Base-by-base conservation (phyloP, 306 rosid genomes). In the Gastrolobium bilobum region DNA sequence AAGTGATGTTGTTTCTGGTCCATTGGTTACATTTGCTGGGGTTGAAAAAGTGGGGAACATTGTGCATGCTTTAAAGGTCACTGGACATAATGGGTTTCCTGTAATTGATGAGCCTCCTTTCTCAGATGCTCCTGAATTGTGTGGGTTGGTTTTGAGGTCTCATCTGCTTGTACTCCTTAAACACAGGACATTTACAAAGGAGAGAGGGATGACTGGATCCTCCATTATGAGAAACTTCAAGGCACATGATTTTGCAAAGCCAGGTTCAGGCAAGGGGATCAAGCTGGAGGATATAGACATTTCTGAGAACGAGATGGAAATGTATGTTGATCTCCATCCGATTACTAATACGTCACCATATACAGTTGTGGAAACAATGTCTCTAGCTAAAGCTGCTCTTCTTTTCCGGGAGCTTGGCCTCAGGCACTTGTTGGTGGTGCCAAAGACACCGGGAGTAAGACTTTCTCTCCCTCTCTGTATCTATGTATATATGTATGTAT, bases 311-410 rank as follows among this genome's bases (percentile, higher is more conserved):
- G 97, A 92, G 59, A 77, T 86, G 92, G 93, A 89, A 68, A 83
- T 90, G 97, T 92, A 84, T 71, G 82, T 90, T 78, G 97, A 92
- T 80, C 89, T 92, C 44, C 95, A 87, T 88, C 92, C 89, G 10
- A 81, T 92, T 31, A 86, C 88, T 14, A 92, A 92, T 53, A 73
- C 79, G 0, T 92, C 95, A 10, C 88, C 95, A 0, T 83, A 90
- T 78, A 89, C 97, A 2, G 91, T 92, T 9, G 83, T 90, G 31
- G 96, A 90, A 77, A 84, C 93, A 6, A 87, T 87, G 92, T 90
- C 97, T 13, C 82, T 92, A 0, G 92, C 93, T 38, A 92, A 92
- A 81, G 88, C 96, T 54, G 87, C 93, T 0, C 52, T 87, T 84
- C 95, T 89, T 75, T 92, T 92, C 79, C 89, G 91, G 11, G 81